Percentiles rank a stretch among this genome's conserved stretches.
These are phyloP conservation scores for Sclerotinia minor DNA, from an alignment of 2,329 filamentous ascomycete genomes.

Conservation along the genomic window DNA sequence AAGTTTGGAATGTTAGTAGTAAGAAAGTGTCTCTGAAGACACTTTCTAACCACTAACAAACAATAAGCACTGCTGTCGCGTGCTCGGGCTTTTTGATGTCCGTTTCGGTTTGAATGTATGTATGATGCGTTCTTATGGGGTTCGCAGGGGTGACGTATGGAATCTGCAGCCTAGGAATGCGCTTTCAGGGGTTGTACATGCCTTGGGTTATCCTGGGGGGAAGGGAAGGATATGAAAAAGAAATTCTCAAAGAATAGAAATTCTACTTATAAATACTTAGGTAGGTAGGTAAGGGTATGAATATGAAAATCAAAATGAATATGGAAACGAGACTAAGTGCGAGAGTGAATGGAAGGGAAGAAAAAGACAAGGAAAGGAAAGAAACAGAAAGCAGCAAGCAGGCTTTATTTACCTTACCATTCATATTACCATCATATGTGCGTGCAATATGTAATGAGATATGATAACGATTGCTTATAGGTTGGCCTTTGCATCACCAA, in stretches of 20 bases:
- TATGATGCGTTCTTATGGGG: conserved; percentile 19
- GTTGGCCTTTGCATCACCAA: background rate
- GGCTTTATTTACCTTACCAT: background rate
- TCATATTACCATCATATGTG: too few species aligned
- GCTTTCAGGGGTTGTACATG: conserved; percentile 10
- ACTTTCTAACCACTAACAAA: conserved; percentile 41
- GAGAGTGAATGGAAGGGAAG: background rate
- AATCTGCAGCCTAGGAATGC: conserved; percentile 22
- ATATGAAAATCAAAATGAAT: background rate
- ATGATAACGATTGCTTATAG: conserved; percentile 4
- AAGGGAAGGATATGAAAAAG: background rate
- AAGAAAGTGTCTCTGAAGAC: conserved; percentile 44
- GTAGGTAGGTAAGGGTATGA: too few species aligned
- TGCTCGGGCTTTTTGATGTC: conserved; percentile 9
- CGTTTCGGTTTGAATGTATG: conserved; percentile 2
- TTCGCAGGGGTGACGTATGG: background rate
- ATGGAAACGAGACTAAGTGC: background rate
- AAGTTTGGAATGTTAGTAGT: conserved; percentile 40
- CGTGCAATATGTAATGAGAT: background rate
- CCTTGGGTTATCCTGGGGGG: background rate
- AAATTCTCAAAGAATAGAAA: background rate
- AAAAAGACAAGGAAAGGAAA: background rate
- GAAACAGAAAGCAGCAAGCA: background rate
- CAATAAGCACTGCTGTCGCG: conserved; percentile 10
- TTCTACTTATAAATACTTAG: background rate